Conservation (phyloP, 306 rosid genomes). For the Quercus variabilis region DNA sequence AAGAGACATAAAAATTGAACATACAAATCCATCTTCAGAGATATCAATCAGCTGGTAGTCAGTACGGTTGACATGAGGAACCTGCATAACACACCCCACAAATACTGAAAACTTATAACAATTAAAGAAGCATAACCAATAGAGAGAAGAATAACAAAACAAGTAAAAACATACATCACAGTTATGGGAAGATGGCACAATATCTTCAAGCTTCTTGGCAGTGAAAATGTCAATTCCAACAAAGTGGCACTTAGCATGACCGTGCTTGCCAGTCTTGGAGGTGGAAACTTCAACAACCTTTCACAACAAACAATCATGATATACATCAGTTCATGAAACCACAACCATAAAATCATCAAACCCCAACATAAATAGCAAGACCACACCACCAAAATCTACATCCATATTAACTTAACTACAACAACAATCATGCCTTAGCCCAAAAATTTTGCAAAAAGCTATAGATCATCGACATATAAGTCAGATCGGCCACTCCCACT, state of each 20-base stretch:
- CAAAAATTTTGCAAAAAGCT: too few relatives aligned
- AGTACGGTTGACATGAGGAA: constrained; percentile 77
- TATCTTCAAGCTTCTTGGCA: constrained; percentile 67
- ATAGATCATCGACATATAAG: too few relatives aligned
- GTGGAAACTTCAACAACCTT: constrained; percentile 34
- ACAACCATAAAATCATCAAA: not conserved
- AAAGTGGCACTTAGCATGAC: constrained; percentile 68
- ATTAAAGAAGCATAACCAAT: not conserved
- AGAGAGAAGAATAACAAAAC: not conserved
- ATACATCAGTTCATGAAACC: not conserved
- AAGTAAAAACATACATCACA: constrained; percentile 51
- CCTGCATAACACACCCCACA: constrained; percentile 25
- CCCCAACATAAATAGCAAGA: not conserved
- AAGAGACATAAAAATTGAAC: constrained; percentile 9
- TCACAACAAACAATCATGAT: constrained; percentile 1
- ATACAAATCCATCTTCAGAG: constrained; percentile 57
- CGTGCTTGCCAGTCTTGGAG: constrained; percentile 55
- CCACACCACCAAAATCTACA: not conserved
- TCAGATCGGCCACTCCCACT: too few relatives aligned
- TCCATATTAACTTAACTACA: not conserved
- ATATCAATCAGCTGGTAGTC: constrained; percentile 46
- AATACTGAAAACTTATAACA: not conserved
- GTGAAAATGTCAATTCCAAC: constrained; percentile 72
- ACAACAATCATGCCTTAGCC: too few relatives aligned
- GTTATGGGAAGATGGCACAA: constrained; percentile 73